Percentiles rank a stretch among this genome's conserved stretches.
These are phyloP conservation scores for Chlorophyllum brunneum DNA, from an alignment of 768 basidiomycete species.

Conservation along the genomic window DNA sequence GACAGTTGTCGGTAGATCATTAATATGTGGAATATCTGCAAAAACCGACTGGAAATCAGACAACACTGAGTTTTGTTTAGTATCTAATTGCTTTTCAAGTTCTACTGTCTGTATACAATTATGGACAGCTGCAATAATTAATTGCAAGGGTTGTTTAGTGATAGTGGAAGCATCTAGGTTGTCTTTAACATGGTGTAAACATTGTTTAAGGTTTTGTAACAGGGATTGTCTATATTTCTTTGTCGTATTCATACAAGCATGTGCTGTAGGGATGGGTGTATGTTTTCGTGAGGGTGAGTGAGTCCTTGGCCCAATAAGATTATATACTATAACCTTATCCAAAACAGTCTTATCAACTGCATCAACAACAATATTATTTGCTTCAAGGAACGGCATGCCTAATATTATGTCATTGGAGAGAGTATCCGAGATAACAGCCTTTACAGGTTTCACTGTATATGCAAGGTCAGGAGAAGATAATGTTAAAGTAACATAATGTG, in stretches of 20 bases:
- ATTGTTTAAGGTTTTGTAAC: neutral
- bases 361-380: slow-evolving; percentile 32
- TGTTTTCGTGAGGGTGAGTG: too few relatives aligned
- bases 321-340: slow-evolving; percentile 6
- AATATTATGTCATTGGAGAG: slow-evolving; percentile 27
- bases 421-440: slow-evolving; percentile 20
- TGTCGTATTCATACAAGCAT: neutral
- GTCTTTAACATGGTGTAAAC: neutral
- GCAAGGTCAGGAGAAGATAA: slow-evolving; percentile 13
- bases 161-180: neutral
- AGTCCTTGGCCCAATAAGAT: too few relatives aligned
- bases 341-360: slow-evolving; percentile 15
- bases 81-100: too few relatives aligned
- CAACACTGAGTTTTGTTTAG: slow-evolving; percentile 1
- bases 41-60: slow-evolving; percentile 21
- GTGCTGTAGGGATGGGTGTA: neutral
- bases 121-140: too few relatives aligned
- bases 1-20: slow-evolving; percentile 20
- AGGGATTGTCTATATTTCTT: neutral
- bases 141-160: neutral
- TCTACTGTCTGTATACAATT: too few relatives aligned
- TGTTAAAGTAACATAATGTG: slow-evolving; percentile 16
- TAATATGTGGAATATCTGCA: slow-evolving; percentile 23
- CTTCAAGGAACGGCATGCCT: slow-evolving; percentile 28
- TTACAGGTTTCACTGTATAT: slow-evolving; percentile 15